Base-by-base conservation (phyloP, 805 yeast genomes). In the Wickerhamiella allomyrinae region DNA sequence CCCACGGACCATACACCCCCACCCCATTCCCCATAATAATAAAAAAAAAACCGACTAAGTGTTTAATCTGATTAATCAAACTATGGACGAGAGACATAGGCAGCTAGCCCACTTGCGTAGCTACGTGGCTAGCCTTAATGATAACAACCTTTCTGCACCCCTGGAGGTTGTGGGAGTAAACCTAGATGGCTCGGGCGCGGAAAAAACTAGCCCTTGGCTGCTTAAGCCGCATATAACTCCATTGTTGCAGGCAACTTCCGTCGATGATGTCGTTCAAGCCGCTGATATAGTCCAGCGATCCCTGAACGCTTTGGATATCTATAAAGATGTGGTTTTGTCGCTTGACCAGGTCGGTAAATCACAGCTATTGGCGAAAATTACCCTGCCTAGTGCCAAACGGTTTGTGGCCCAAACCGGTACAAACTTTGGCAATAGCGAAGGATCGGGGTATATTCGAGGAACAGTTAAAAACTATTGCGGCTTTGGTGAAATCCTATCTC, bases 341-440 rank as follows among this genome's bases (percentile, higher is more conserved):
- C 52, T 47, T 9, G 47, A 20, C 23, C 34, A 17, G 15, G 5
- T 29, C 22, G 40, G 37, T 5, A 45, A 47, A 5, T 47, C 45
- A 8, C 38, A 34, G 19, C 46, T 52, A 2, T 34, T 50, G 7
- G 43, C 47, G 2, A 23, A 38, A 11, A 40, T 54, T 6, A 24
- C 35, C 14, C 46, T 54, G 8, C 48, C 48, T 3, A 57, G 58
- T 10, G 71, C 71, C 3, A 84, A 84, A 51, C 70, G 72, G 49
- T 80, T 86, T 52, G 70, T 73, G 46, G 87, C 94, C 41, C 82
- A 81, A 52, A 83, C 96, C 1, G 99, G 99, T 3, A 91, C 97
- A 2, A 87, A 86, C 59, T 74, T 91, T 7, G 97, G 97, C 2
- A 89, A 91, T 56, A 94, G 94, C 24, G 97, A 91, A 64, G 98